Percentiles rank a stretch among this genome's conserved stretches.
phyloP scores from a whole-genome alignment of 2,329 filamentous ascomycete genomes.

The Talaromyces sp. region DNA sequence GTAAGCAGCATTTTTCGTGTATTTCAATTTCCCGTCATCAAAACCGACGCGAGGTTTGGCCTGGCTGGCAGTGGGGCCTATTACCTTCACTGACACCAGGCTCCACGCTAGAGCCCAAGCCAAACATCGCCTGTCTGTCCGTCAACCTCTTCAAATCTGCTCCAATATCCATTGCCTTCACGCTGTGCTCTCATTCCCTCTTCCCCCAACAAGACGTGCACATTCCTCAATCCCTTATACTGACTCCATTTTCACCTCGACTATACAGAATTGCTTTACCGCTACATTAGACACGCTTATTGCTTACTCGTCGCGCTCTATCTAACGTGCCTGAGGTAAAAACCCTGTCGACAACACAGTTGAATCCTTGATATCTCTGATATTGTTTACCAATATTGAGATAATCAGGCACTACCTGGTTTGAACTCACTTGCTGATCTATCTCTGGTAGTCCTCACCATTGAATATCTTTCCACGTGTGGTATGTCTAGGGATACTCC shows the following conservation, averaged over 20 bases:
- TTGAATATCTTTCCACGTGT: conserved; percentile 34
- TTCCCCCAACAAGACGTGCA: conserved; percentile 9
- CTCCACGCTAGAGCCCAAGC: conserved; percentile 43
- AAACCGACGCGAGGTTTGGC: conserved; percentile 17
- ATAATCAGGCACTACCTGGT: neutral
- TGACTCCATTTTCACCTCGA: conserved; percentile 17
- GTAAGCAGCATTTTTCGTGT: conserved; percentile 17
- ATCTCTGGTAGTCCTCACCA: conserved; percentile 26
- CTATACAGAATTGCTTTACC: conserved; percentile 1
- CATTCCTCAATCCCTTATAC: conserved; percentile 18
- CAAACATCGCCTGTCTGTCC: conserved; percentile 41
- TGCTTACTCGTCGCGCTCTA: conserved; percentile 19
- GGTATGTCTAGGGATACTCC: conserved; percentile 34
- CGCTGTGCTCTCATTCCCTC: conserved; percentile 15
- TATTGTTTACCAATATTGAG: neutral
- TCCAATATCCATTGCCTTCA: conserved; percentile 10
- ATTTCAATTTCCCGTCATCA: neutral
- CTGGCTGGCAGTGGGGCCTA: conserved; percentile 37
- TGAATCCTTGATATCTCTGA: neutral
- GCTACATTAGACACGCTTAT: conserved; percentile 15
- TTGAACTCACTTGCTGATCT: conserved; percentile 16
- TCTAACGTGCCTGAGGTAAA: conserved; percentile 8
- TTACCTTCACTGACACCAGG: conserved; percentile 29
- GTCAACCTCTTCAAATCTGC: conserved; percentile 32
- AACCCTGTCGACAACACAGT: conserved; percentile 9